A percentile compares a stretch with the other conserved stretches of the same genome.
Conservation (phyloP, 169 alveolate species). For the Babesia ovis region DNA sequence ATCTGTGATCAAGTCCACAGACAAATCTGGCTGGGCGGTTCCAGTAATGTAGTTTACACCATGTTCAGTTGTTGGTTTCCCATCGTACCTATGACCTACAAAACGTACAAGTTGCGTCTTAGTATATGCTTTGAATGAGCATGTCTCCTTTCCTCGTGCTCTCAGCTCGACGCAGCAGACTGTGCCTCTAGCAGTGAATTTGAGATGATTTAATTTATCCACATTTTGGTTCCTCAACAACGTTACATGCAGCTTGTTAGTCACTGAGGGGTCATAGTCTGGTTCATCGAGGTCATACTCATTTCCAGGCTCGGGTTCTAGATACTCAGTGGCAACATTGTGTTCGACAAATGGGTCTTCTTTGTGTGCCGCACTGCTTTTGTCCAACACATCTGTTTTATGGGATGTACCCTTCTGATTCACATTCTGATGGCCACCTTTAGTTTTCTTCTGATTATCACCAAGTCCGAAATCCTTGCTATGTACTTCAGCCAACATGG, state of each 20-base stretch:
- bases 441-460: neutral
- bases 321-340: neutral
- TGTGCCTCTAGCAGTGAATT: constrained; percentile 15
- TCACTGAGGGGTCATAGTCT: constrained; percentile 56
- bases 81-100: constrained; percentile 59
- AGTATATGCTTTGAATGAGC: constrained; percentile 56
- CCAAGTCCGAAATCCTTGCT: neutral
- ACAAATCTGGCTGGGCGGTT: constrained; percentile 31
- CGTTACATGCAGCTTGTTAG: constrained; percentile 59
- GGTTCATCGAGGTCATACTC: constrained; percentile 7
- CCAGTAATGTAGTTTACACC: constrained; percentile 33
- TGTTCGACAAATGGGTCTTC: neutral
- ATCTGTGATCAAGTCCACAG: constrained; percentile 46
- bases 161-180: constrained; percentile 63
- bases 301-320: neutral
- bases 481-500: constrained; percentile 18
- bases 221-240: constrained; percentile 47
- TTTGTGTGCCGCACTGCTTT: neutral
- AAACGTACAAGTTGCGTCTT: constrained; percentile 25
- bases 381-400: neutral
- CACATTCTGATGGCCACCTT: neutral
- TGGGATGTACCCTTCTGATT: neutral
- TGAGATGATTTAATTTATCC: neutral
- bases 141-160: constrained; percentile 51
- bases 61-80: constrained; percentile 16